A percentile compares a stretch with the other conserved stretches of the same genome.
These are phyloP conservation scores for Prillingera fragicola DNA, from an alignment of 1,284 basidiomycete species.

Conservation along the genomic window DNA sequence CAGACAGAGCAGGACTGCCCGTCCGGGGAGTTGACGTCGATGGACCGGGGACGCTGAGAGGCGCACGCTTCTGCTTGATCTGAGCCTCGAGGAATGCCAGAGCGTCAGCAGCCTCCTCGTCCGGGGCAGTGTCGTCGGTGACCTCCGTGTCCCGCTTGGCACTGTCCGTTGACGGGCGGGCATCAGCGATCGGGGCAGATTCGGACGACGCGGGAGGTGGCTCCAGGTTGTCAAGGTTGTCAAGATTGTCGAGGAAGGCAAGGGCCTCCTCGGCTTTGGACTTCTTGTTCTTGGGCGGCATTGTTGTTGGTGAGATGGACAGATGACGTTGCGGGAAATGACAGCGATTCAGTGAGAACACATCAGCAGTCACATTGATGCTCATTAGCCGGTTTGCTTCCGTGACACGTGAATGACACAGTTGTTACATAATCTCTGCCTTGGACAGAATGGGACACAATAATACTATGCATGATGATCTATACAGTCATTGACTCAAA, in stretches of 20 bases:
- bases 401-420: too few relatives aligned
- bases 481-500: conserved; percentile 1
- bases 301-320: conserved; percentile 6
- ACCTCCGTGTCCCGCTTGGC: neutral
- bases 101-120: conserved; percentile 51
- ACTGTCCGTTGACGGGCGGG: conserved; percentile 21
- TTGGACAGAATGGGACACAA: too few relatives aligned
- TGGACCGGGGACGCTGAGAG: conserved; percentile 27
- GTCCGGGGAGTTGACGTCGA: conserved; percentile 20
- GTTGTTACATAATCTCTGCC: too few relatives aligned
- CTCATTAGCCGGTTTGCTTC: too few relatives aligned
- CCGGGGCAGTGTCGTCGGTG: conserved; percentile 57
- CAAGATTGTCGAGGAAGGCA: conserved; percentile 82
- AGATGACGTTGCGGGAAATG: neutral
- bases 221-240: conserved; percentile 56
- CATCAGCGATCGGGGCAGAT: neutral
- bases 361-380: too few relatives aligned
- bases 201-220: neutral
- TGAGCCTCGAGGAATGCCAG: conserved; percentile 84
- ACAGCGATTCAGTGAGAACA: too few relatives aligned
- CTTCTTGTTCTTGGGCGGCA: conserved; percentile 46
- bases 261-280: conserved; percentile 84
- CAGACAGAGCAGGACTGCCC: conserved; percentile 19
- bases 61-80: conserved; percentile 69
- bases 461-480: too few relatives aligned